phyloP scores from a whole-genome alignment of 2,329 filamentous ascomycete species.

The Periconia digitata region DNA sequence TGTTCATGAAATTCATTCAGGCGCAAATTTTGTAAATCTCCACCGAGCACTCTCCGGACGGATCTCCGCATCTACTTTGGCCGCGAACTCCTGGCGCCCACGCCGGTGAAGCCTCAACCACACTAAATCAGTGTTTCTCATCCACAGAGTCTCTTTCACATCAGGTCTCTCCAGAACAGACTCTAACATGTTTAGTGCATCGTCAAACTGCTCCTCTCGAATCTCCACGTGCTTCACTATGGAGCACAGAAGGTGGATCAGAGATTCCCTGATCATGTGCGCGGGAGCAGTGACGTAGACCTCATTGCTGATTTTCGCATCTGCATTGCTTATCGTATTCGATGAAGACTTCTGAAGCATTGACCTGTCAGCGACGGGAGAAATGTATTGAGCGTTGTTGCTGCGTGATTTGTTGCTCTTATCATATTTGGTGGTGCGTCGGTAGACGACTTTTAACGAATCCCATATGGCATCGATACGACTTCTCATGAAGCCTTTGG shows the following conservation, averaged over 20 bases:
- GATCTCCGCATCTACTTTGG: background rate
- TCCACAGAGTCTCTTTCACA: slow-evolving; percentile 61
- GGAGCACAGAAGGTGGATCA: slow-evolving; percentile 60
- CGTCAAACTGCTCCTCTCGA: slow-evolving; percentile 71
- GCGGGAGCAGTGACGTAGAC: slow-evolving; percentile 63
- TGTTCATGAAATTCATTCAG: no score
- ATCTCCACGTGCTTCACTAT: slow-evolving; percentile 65
- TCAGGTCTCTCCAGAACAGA: slow-evolving; percentile 44
- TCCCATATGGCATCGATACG: slow-evolving; percentile 76
- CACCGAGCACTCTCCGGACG: background rate
- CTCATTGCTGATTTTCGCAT: slow-evolving; percentile 10
- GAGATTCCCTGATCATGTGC: slow-evolving; percentile 65
- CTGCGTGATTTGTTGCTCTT: slow-evolving; percentile 1
- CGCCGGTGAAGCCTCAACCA: slow-evolving; percentile 59
- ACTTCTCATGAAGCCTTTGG: slow-evolving; percentile 78
- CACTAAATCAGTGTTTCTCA: slow-evolving; percentile 71
- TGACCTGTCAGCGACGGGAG: background rate
- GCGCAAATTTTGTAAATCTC: background rate
- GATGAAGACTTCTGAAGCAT: no score
- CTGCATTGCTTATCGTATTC: background rate
- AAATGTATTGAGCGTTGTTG: background rate
- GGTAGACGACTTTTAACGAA: slow-evolving; percentile 45
- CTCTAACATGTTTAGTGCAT: slow-evolving; percentile 65
- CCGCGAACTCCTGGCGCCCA: background rate
- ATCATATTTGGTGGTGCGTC: slow-evolving; percentile 15